Percentiles rank a stretch among this genome's conserved stretches.
These are phyloP conservation scores for Boletus nobilissimus DNA, from an alignment of 1,284 basidiomycete species.

Conservation along the genomic window DNA sequence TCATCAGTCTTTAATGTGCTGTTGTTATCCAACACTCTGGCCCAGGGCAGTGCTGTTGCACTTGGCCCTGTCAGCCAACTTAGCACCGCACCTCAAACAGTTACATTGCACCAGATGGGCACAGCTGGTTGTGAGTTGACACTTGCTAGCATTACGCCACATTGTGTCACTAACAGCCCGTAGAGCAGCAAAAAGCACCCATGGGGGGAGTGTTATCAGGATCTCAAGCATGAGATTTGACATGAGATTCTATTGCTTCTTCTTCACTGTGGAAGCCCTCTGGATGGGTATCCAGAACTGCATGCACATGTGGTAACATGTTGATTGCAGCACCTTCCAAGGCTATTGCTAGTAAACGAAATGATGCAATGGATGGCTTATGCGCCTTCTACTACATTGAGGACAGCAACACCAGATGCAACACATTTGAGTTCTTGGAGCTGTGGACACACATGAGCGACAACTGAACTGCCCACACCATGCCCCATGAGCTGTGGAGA, in stretches of 20 bases:
- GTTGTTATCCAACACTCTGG: not conserved
- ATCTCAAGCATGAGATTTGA: no score
- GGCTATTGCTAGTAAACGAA: not conserved
- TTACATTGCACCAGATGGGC: conserved; percentile 49
- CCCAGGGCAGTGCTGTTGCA: not conserved
- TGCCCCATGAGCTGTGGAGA: conserved; percentile 79
- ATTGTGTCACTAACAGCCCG: not conserved
- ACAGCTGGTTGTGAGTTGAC: conserved; percentile 42
- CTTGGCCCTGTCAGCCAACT: conserved; percentile 34
- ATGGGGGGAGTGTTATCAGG: no score
- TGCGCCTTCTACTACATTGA: conserved; percentile 96
- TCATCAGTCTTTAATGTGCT: conserved; percentile 13
- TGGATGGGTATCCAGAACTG: conserved; percentile 86
- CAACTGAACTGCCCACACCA: conserved; percentile 92
- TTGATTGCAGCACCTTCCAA: conserved; percentile 89
- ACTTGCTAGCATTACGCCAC: not conserved
- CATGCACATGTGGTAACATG: conserved; percentile 90
- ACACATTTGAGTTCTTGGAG: conserved; percentile 76
- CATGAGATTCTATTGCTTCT: conserved; percentile 79
- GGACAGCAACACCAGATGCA: conserved; percentile 85
- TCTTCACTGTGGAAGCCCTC: conserved; percentile 85
- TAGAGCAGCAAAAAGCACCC: conserved; percentile 29
- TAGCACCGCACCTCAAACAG: conserved; percentile 41
- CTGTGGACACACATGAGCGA: conserved; percentile 74
- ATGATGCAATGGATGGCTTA: not conserved